Conservation (phyloP, 2,329 filamentous ascomycete genomes). For the Sclerotinia sclerotiorum region DNA sequence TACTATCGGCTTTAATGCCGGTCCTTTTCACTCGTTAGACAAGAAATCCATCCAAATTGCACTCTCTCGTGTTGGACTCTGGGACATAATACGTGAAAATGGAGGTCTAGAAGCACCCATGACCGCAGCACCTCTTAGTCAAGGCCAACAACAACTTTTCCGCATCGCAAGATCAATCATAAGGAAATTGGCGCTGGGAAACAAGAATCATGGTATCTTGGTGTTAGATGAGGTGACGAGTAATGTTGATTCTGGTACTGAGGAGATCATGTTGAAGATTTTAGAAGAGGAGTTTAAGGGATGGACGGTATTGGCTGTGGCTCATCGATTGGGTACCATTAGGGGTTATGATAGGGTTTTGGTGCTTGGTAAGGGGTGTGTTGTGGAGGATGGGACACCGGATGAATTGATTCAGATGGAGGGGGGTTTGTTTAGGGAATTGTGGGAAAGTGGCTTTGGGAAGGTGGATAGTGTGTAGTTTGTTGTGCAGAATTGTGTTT, state of each 20-base stretch:
- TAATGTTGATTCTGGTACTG: slow-evolving; percentile 57
- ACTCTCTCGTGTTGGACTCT: slow-evolving; percentile 48
- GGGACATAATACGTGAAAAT: slow-evolving; percentile 43
- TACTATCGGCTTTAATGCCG: slow-evolving; percentile 38
- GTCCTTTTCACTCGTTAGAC: slow-evolving; percentile 42
- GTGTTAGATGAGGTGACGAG: slow-evolving; percentile 47
- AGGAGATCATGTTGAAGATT: slow-evolving; percentile 54
- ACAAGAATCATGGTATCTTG: slow-evolving; percentile 42
- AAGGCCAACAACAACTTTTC: slow-evolving; percentile 52
- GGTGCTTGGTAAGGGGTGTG: slow-evolving; percentile 50
- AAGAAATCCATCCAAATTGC: slow-evolving; percentile 47
- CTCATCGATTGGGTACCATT: slow-evolving; percentile 41
- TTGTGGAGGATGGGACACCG: slow-evolving; percentile 87
- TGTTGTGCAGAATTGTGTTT: neutral
- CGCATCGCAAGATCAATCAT: slow-evolving; percentile 50
- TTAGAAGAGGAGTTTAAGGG: slow-evolving; percentile 53
- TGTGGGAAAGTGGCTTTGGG: slow-evolving; percentile 10
- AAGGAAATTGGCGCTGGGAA: neutral
- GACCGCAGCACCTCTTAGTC: slow-evolving; percentile 60
- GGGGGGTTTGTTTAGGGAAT: neutral
- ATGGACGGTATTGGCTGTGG: slow-evolving; percentile 48
- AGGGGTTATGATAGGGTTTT: slow-evolving; percentile 48
- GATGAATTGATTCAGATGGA: slow-evolving; percentile 57
- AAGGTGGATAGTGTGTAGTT: neutral
- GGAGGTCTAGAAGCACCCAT: slow-evolving; percentile 42